A percentile compares a stretch with the other conserved stretches of the same genome.
Conservation (phyloP, 495 filamentous ascomycete species). For the Acidomyces sp. region DNA sequence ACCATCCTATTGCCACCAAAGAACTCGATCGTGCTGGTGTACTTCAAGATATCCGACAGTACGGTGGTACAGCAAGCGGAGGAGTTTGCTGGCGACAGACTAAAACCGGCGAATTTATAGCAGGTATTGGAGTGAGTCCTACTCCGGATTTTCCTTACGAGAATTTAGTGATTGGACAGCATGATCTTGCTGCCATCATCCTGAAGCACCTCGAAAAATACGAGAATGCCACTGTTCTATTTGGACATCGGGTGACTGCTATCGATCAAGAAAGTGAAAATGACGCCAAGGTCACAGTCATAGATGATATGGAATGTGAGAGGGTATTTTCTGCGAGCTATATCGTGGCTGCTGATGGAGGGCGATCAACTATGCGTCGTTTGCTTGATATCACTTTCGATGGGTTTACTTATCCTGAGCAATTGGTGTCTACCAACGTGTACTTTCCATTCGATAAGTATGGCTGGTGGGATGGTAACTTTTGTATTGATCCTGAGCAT, state of each 20-base stretch:
- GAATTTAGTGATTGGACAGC: constrained; percentile 19
- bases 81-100: constrained; percentile 13
- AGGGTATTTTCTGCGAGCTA: constrained; percentile 8
- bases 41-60: constrained; percentile 13
- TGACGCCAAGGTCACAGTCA: constrained; percentile 7
- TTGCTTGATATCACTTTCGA: constrained; percentile 20
- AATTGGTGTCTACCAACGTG: constrained; percentile 19
- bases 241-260: constrained; percentile 1
- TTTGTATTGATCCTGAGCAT: constrained; percentile 19
- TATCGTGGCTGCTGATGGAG: constrained; percentile 22
- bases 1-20: constrained; percentile 14
- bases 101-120: constrained; percentile 14
- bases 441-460: constrained; percentile 20
- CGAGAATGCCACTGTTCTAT: constrained; percentile 8
- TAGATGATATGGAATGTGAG: neutral
- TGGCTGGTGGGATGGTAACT: constrained; percentile 17
- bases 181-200: constrained; percentile 18
- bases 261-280: constrained; percentile 4
- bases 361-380: constrained; percentile 11
- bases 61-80: constrained; percentile 5
- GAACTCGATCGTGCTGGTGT: constrained; percentile 19
- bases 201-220: constrained; percentile 13
- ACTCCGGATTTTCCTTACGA: constrained; percentile 14
- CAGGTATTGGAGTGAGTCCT: constrained; percentile 4
- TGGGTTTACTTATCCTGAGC: constrained; percentile 20